phyloP scores from a whole-genome alignment of 2,329 filamentous ascomycete genomes.

The Diaporthe helianthi region DNA sequence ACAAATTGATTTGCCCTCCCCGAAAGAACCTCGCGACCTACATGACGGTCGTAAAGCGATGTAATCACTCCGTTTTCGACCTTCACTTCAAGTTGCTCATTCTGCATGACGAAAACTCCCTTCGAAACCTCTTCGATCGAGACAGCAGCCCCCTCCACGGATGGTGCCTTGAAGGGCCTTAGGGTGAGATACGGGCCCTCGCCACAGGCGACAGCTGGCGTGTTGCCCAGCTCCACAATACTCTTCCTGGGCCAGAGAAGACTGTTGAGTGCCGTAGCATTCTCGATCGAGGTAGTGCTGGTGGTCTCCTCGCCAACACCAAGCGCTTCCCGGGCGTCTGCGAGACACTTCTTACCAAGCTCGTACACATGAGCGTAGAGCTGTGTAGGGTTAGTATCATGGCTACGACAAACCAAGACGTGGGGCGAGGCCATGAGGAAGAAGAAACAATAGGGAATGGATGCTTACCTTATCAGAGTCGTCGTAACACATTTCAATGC shows the following conservation, averaged over 20 bases:
- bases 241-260: constrained; percentile 85
- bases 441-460: constrained; percentile 26
- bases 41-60: constrained; percentile 79
- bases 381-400: constrained; percentile 43
- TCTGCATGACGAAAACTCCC: constrained; percentile 79
- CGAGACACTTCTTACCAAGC: constrained; percentile 74
- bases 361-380: constrained; percentile 85
- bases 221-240: constrained; percentile 66
- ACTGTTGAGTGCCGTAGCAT: constrained; percentile 78
- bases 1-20: constrained; percentile 90
- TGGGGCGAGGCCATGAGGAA: background rate
- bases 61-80: constrained; percentile 80
- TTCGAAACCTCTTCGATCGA: constrained; percentile 57
- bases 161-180: constrained; percentile 54
- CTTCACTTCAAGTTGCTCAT: constrained; percentile 76
- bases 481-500: constrained; percentile 97
- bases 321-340: constrained; percentile 72
- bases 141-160: constrained; percentile 54
- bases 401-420: background rate
- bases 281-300: constrained; percentile 48
- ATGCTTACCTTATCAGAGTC: constrained; percentile 78
- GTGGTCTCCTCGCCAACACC: constrained; percentile 58
- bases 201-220: constrained; percentile 63
- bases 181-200: constrained; percentile 60
- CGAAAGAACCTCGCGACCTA: constrained; percentile 79